Base-by-base conservation (phyloP, 306 rosid genomes). In the Mimosa bimucronata region DNA sequence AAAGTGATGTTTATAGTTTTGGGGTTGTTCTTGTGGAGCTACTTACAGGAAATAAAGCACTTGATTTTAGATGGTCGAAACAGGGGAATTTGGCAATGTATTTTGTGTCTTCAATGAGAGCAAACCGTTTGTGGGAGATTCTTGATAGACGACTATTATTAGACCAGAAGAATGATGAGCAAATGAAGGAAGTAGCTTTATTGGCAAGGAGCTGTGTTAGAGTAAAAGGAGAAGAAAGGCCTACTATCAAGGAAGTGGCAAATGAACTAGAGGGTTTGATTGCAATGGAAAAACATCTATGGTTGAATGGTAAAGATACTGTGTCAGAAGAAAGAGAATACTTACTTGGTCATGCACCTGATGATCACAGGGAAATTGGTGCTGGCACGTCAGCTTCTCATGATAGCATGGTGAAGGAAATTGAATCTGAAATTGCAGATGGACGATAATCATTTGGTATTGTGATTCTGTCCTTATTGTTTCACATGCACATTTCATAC, bases 241-340 rank as follows among this genome's bases (percentile, higher is more conserved):
- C 57, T 1, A 46, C 53, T 2, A 46, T 46, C 86, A 88, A 81
- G 78, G 80, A 88, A 77, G 89, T 88, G 10, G 89, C 80, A 34
- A 86, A 77, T 76, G 82, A 86, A 60, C 52, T 88, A 48, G 88
- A 88, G 34, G 71, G 84, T 18, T 38, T 84, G 29, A 79, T 42
- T 42, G 8, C 14, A 23, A 53, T 48, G 74, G 71, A 44, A 19
- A 71, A 65, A 9, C 80, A 71, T 15, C 71, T 75, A 1, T 73
- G 79, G 86, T 45, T 9, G 25, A 6, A 70, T 6, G 21, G 1
- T 16, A 6, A 48, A 16, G n/a, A 48, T 48, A 1, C 13, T 48
- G 3, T 48, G 55, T 5, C 21, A 48, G n/a, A 15, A 48, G 55
- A 48, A 48, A 16, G n/a, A 16, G n/a, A 15, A 48, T 16, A 16